Evolutionary conservation across 495 filamentous ascomycete genomes (phyloP), one percentile per base, ranked within the genome.

Genomic region (Neurospora sp.): DNA sequence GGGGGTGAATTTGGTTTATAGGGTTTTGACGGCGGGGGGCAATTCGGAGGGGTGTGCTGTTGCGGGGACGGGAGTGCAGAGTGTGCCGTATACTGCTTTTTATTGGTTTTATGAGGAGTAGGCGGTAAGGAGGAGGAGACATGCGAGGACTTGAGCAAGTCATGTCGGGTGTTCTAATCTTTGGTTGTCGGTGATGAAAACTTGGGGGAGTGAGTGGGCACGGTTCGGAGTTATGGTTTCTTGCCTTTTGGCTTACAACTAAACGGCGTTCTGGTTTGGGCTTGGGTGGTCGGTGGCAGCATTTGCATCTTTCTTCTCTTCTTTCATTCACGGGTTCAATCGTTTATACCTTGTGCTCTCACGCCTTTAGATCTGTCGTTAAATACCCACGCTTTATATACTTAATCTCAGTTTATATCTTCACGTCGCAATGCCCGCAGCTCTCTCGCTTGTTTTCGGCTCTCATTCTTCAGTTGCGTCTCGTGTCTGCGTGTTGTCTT

Each of bases 21-120:
- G 92, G 41, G 87, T 94, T 22, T 78, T 87, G 71, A 93, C 91
- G 1, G 88, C 88, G 14, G 89, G 89, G n/a, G 92, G 91, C 22
- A 77, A 75, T 39, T 70, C 87, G 9, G 84, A 85, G 61, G 70
- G 81, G n/a, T 89, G 85, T 14, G 86, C 84, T 72, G 74, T 80
- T 1, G 78, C 74, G 83, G 82, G 0, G 75, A 73, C 11, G 77
- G 80, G 22, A 14, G 77, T 85, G 39, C 78, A 84, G 76, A 85
- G 80, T 73, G 85, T 92, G 5, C 84, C 88, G 12, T 94, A 93
- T 80, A 82, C 90, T 0, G 87, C 91, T 0, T 87, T 88, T 78
- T 94, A 94, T 79, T 93, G 89, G 89, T 88, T 93, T 72, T 93
- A 88, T 76, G 83, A 81, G 44, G 70, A 73, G 66, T 78, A 70